Evolutionary conservation across 208 protist genomes (phyloP).

Genomic region (Phytomonas sp.): DNA sequence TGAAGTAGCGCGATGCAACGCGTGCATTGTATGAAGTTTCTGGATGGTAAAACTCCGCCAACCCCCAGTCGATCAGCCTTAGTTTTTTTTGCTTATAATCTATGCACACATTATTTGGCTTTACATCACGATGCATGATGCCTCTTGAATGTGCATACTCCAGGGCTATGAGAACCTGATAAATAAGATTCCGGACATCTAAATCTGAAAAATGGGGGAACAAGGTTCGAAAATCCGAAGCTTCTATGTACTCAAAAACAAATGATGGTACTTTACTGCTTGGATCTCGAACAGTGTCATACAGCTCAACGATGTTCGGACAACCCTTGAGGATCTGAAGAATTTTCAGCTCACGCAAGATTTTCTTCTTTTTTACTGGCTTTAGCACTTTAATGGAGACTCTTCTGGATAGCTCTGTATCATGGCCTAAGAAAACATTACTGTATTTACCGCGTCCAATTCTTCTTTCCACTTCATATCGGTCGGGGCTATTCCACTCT

Average conservation of each 20-base stretch:
- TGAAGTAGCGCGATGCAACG: conserved; percentile 99
- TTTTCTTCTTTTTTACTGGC: conserved; percentile 99
- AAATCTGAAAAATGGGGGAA: conserved; percentile 96
- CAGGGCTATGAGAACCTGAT: conserved; percentile 94
- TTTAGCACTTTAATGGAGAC: conserved; percentile 99
- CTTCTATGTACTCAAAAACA: conserved; percentile 99
- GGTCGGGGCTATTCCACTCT: conserved; percentile 92
- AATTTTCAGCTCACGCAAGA: conserved; percentile 98
- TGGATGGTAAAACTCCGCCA: conserved; percentile 99
- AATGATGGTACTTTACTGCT: conserved; percentile 97
- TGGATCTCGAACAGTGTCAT: conserved; percentile 98
- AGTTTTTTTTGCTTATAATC: conserved; percentile 94
- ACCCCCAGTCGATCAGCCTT: conserved; percentile 98
- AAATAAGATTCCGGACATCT: conserved; percentile 98
- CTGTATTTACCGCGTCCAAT: conserved; percentile 99
- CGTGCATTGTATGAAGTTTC: conserved; percentile 97
- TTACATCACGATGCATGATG: conserved; percentile 99
- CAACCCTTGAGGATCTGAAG: conserved; percentile 97
- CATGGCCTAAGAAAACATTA: conserved; percentile 99
- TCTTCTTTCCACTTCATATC: conserved; percentile 96
- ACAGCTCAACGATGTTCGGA: conserved; percentile 98
- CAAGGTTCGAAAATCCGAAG: conserved; percentile 94
- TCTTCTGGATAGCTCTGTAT: conserved; percentile 71
- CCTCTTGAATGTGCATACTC: conserved; percentile 97
- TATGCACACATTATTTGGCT: conserved; percentile 99